Conservation (phyloP, 2,329 filamentous ascomycete genomes). For the Acrocalymma vagum region DNA sequence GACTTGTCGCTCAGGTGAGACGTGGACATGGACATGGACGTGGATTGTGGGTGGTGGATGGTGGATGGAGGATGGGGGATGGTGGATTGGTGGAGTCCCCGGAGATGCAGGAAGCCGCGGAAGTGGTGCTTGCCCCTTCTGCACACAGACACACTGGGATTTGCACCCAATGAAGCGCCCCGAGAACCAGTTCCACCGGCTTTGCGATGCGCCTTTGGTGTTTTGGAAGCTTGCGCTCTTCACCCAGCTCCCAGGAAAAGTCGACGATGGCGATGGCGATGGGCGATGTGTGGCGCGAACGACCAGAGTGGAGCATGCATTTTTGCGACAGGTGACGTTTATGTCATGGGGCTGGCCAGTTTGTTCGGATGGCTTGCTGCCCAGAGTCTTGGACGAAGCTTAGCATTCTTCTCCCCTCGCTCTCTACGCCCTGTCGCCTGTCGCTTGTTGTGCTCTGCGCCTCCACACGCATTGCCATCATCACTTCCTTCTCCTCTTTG, state of each 20-base stretch:
- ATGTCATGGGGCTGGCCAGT: conserved; percentile 27
- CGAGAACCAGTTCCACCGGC: background rate
- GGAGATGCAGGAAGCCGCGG: conserved; percentile 16
- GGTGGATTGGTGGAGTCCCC: no score
- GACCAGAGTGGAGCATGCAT: background rate
- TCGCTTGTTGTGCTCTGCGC: no score
- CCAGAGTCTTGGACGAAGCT: conserved; percentile 40
- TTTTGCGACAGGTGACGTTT: conserved; percentile 4
- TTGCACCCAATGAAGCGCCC: background rate
- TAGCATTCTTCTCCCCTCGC: conserved; percentile 22
- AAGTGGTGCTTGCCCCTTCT: background rate
- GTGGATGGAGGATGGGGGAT: no score
- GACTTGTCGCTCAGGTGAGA: conserved; percentile 16
- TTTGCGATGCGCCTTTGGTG: conserved; percentile 4
- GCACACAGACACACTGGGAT: background rate
- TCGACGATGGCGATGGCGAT: no score
- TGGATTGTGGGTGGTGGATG: no score
- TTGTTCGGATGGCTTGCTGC: conserved; percentile 30
- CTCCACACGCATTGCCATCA: conserved; percentile 21
- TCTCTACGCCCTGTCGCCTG: conserved; percentile 7
- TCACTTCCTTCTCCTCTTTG: conserved; percentile 15
- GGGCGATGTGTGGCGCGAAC: no score
- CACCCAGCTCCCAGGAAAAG: conserved; percentile 2
- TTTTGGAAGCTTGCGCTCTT: background rate
- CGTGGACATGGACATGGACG: no score